Conservation (phyloP, 116 monocot genomes). For the Thalassia testudinum region DNA sequence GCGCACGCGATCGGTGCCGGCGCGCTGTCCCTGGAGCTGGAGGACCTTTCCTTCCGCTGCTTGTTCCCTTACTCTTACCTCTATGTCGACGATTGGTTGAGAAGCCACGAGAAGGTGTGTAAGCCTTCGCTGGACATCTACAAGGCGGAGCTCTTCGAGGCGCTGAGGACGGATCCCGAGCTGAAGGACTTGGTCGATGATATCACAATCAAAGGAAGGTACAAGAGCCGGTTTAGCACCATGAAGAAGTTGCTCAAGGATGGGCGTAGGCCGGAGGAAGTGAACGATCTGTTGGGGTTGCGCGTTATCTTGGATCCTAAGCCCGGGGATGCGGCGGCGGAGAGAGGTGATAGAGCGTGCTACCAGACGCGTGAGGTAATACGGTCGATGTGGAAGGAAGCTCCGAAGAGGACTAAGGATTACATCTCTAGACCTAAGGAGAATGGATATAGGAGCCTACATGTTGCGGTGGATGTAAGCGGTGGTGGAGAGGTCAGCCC, state of each 20-base stretch:
- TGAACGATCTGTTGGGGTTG: conserved; percentile 73
- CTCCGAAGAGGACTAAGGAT: conserved; percentile 64
- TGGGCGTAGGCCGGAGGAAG: conserved; percentile 69
- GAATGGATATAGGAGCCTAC: conserved; percentile 82
- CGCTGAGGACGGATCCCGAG: conserved; percentile 29
- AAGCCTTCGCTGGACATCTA: conserved; percentile 29
- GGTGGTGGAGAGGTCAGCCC: conserved; percentile 20
- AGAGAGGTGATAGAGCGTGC: conserved; percentile 45
- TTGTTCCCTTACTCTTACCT: conserved; percentile 74
- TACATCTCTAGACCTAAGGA: conserved; percentile 63
- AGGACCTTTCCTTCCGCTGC: conserved; percentile 75
- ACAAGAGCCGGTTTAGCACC: conserved; percentile 85
- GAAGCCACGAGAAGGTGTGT: conserved; percentile 28
- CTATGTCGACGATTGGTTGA: conserved; percentile 64
- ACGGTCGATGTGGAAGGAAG: conserved; percentile 48
- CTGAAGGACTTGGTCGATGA: conserved; percentile 40
- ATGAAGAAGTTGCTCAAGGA: conserved; percentile 90
- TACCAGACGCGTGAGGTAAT: conserved; percentile 45
- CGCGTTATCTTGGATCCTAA: conserved; percentile 48
- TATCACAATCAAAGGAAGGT: conserved; percentile 50
- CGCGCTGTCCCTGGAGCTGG: conserved; percentile 55
- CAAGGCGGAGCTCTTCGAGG: conserved; percentile 41
- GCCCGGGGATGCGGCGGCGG: conserved; percentile 9
- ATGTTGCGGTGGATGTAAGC: conserved; percentile 66
- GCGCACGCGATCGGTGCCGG: conserved; percentile 75